Base-by-base conservation (phyloP, 2,329 filamentous ascomycete genomes). In the Chalaropsis ovoidea region DNA sequence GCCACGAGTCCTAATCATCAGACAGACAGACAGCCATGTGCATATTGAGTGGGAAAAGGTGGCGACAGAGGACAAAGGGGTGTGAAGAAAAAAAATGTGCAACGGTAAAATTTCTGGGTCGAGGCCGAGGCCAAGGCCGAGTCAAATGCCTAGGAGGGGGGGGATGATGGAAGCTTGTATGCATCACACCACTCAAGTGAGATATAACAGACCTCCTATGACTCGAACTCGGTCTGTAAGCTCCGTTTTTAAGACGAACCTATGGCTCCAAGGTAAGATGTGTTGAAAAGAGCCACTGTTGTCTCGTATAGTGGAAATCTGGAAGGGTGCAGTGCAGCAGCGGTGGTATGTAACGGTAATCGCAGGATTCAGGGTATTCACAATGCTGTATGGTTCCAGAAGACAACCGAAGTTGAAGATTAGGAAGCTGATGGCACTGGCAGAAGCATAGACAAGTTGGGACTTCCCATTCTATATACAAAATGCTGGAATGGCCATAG, bases 41-140 rank as follows among this genome's bases (percentile, higher is more conserved):
- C 54, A 58, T n/a, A 19, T n/a, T 58, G 11, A 15, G 54, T 39
- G 54, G 27, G 15, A 10, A 39, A 31, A 58, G 2, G 54, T 58
- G 54, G 54, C 54, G 31, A 39, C 27, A 58, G 27, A 58, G n/a
- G 54, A 31, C 54, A 58, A 39, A 35, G n/a, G 54, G 27, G 54
- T 58, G 31, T 35, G 13, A 58, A 35, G 54, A 39, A 58, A 58
- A 58, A n/a, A 47, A 47, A 17, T n/a, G 54, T 58, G 54, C 31
- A 19, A 35, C 27, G 15, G 27, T 39, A 39, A 19, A 11, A 15
- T 58, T 58, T 35, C 24, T n/a, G 27, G 54, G 27, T 35, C 54
- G n/a, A 19, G 31, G 54, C 54, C 54, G n/a, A 58, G 22, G 54
- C 54, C 27, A n/a, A 3, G 52, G 13, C 49, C 49, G n/a, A n/a